These are phyloP conservation scores for Fonsecaea erecta DNA, from an alignment of 2,329 filamentous ascomycete species.

Conservation along the genomic window DNA sequence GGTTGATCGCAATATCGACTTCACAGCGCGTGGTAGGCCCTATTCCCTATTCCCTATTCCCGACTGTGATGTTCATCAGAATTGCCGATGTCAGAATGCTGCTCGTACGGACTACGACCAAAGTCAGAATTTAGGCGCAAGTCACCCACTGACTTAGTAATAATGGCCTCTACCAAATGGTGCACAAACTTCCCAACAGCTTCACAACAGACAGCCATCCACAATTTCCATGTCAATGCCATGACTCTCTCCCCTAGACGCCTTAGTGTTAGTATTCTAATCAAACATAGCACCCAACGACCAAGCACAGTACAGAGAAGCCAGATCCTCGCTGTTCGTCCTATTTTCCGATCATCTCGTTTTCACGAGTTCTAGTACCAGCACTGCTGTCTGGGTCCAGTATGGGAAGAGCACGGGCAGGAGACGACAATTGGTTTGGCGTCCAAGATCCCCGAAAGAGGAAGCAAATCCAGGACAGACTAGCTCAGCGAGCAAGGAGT, in stretches of 20 bases:
- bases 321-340: not conserved
- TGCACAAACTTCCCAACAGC: too few relatives aligned
- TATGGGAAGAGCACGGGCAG: constrained; percentile 18
- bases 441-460: constrained; percentile 45
- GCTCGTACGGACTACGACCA: not conserved
- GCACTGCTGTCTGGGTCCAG: too few relatives aligned
- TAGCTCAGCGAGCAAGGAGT: constrained; percentile 47
- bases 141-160: not conserved
- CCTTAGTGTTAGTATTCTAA: not conserved
- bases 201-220: not conserved
- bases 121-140: not conserved
- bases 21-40: not conserved
- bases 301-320: not conserved
- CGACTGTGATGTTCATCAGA: not conserved
- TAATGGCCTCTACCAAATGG: not conserved
- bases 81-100: not conserved
- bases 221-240: not conserved
- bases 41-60: not conserved
- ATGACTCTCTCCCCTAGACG: not conserved
- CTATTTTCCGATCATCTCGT: not conserved
- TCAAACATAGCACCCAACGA: not conserved
- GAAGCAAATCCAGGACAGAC: constrained; percentile 47
- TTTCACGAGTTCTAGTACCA: too few relatives aligned
- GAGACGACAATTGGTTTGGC: constrained; percentile 40
- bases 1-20: not conserved